Evolutionary conservation across 176 grass and related monocot species (phyloP).

Genomic region (Triticum dicoccoides): DNA sequence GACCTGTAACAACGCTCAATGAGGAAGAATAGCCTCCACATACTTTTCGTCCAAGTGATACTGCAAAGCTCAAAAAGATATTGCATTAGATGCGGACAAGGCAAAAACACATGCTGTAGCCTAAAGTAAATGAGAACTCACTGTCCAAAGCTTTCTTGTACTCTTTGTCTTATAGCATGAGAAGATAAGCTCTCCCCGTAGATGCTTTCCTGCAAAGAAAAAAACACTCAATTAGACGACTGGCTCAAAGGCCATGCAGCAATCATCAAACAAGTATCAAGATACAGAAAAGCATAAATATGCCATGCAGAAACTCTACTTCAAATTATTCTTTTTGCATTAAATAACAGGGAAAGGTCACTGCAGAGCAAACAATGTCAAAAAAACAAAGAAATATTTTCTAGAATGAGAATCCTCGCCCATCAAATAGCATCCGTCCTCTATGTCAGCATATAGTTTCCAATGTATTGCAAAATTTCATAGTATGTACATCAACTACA

Average conservation of each 20-base stretch:
- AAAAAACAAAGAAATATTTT: constrained; percentile 1
- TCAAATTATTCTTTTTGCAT: background rate
- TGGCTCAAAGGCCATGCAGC: background rate
- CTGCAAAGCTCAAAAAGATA: constrained; percentile 38
- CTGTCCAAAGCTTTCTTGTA: constrained; percentile 65
- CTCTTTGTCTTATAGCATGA: constrained; percentile 47
- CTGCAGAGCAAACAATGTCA: background rate
- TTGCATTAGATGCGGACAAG: background rate
- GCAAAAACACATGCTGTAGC: background rate
- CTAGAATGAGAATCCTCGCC: background rate
- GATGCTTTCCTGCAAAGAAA: constrained; percentile 52
- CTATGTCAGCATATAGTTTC: background rate
- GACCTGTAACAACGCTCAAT: constrained; percentile 82
- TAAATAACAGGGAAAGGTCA: background rate
- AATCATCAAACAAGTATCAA: background rate
- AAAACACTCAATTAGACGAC: constrained; percentile 4
- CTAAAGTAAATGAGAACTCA: constrained; percentile 42
- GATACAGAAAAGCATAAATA: constrained; percentile 1
- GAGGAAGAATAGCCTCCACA: constrained; percentile 91
- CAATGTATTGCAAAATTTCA: background rate
- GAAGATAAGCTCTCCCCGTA: constrained; percentile 24
- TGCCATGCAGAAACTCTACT: background rate
- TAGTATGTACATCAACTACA: constrained; percentile 6
- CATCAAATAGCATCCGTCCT: background rate
- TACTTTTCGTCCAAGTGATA: constrained; percentile 95